Evolutionary conservation across 2,329 filamentous ascomycete species (phyloP).

Genomic region (Colletotrichum echinochloae): DNA sequence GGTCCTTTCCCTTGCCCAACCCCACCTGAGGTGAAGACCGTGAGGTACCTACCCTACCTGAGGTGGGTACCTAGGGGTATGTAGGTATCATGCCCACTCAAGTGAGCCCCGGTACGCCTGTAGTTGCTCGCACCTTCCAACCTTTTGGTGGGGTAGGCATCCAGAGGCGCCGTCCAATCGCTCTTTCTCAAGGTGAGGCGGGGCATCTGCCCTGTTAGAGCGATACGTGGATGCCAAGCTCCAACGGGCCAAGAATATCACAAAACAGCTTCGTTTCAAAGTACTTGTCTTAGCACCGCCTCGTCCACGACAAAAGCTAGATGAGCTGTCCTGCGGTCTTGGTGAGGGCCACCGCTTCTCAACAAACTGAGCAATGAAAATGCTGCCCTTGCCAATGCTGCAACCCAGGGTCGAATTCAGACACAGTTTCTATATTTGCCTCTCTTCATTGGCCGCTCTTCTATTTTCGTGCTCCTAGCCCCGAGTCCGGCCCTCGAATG

Average conservation of each 20-base stretch:
- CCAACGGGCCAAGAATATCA: slow-evolving; percentile 20
- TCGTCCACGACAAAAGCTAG: slow-evolving; percentile 26
- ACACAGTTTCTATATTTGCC: slow-evolving; percentile 33
- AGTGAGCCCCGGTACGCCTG: slow-evolving; percentile 13
- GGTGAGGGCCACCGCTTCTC: slow-evolving; percentile 37
- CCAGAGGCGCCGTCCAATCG: slow-evolving; percentile 29
- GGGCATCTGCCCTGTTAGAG: slow-evolving; percentile 38
- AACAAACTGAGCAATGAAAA: slow-evolving; percentile 38
- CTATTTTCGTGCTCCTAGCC: slow-evolving; percentile 20
- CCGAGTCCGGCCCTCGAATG: slow-evolving; percentile 10
- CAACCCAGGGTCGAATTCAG: slow-evolving; percentile 7
- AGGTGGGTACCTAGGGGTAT: slow-evolving; percentile 8
- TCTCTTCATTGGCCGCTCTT: slow-evolving; percentile 29
- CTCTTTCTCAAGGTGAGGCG: slow-evolving; percentile 14
- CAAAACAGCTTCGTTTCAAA: slow-evolving; percentile 31
- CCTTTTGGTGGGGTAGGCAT: slow-evolving; percentile 37
- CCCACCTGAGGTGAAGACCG: slow-evolving; percentile 34
- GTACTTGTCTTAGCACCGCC: slow-evolving; percentile 25
- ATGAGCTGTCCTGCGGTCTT: slow-evolving; percentile 16
- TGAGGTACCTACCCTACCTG: slow-evolving; percentile 26
- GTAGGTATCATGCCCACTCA: slow-evolving; percentile 3
- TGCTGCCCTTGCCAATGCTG: slow-evolving; percentile 26
- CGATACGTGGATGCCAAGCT: slow-evolving; percentile 25
- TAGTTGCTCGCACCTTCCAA: slow-evolving; percentile 29
- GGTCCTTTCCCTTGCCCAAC: slow-evolving; percentile 36